phyloP scores from a whole-genome alignment of 2,329 filamentous ascomycete species.

The Venturia oleaginea region DNA sequence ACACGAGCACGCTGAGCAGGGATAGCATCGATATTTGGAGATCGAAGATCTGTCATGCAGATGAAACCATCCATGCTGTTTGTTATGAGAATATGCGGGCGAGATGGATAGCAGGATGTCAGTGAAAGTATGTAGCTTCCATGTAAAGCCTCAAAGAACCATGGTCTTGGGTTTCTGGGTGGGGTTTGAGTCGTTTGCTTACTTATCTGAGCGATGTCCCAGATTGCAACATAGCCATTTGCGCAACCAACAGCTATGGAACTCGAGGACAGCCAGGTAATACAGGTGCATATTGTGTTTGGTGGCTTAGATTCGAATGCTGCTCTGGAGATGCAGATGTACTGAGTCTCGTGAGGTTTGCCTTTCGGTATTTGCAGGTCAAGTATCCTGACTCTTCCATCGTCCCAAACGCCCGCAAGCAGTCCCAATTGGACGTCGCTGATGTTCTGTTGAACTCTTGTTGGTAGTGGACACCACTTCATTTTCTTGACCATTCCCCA shows the following conservation, averaged over 20 bases:
- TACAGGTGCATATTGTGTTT: slow-evolving; percentile 45
- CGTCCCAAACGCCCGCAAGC: slow-evolving; percentile 49
- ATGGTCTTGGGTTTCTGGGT: slow-evolving; percentile 25
- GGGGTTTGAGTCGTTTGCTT: slow-evolving; percentile 21
- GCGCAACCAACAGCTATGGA: slow-evolving; percentile 48
- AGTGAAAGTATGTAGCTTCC: slow-evolving; percentile 40
- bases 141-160: slow-evolving; percentile 35
- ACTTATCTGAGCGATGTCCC: slow-evolving; percentile 37
- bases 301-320: slow-evolving; percentile 43
- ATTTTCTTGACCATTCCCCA: slow-evolving; percentile 48
- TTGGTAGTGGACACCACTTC: slow-evolving; percentile 46
- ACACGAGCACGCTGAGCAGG: slow-evolving; percentile 41
- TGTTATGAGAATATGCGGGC: slow-evolving; percentile 43
- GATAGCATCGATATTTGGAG: slow-evolving; percentile 35
- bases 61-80: slow-evolving; percentile 47
- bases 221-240: slow-evolving; percentile 48
- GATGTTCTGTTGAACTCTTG: slow-evolving; percentile 22
- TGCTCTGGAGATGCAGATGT: slow-evolving; percentile 36
- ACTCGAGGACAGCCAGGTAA: slow-evolving; percentile 48
- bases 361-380: slow-evolving; percentile 32
- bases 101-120: slow-evolving; percentile 43
- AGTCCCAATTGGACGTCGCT: slow-evolving; percentile 36
- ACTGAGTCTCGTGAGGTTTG: slow-evolving; percentile 17
- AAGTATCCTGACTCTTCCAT: slow-evolving; percentile 47
- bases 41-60: slow-evolving; percentile 45